phyloP scores from a whole-genome alignment of 2,329 filamentous ascomycete genomes.

The Monilinia fructicola region DNA sequence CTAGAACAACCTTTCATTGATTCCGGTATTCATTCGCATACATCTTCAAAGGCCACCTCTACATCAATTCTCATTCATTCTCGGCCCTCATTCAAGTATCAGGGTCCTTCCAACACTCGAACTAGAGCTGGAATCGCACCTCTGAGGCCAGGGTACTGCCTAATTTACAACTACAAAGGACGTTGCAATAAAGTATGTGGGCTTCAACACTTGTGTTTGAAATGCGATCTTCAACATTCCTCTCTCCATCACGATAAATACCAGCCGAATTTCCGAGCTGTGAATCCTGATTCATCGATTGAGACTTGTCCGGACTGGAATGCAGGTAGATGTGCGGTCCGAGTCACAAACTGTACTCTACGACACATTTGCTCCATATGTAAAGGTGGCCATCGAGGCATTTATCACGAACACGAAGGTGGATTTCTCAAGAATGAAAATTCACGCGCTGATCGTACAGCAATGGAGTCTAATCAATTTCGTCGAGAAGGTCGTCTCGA shows the following conservation, averaged over 20 bases:
- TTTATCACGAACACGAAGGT: constrained; percentile 4
- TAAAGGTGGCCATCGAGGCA: constrained; percentile 2
- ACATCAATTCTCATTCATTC: neutral
- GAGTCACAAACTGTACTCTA: constrained; percentile 9
- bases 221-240: constrained; percentile 14
- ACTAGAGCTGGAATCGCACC: constrained; percentile 6
- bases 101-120: neutral
- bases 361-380: constrained; percentile 11
- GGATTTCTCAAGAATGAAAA: neutral
- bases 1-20: neutral
- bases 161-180: constrained; percentile 12
- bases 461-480: neutral
- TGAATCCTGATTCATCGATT: neutral
- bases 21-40: neutral
- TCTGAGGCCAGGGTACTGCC: constrained; percentile 7
- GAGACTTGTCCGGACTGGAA: constrained; percentile 12
- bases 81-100: neutral
- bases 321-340: neutral
- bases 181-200: constrained; percentile 10
- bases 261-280: constrained; percentile 9
- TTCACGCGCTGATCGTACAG: neutral
- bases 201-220: constrained; percentile 11
- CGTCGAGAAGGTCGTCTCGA: neutral
- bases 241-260: constrained; percentile 9
- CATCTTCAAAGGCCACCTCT: neutral